phyloP scores from a whole-genome alignment of 108 stramenopile species.

The Fistulifera pelliculosa region DNA sequence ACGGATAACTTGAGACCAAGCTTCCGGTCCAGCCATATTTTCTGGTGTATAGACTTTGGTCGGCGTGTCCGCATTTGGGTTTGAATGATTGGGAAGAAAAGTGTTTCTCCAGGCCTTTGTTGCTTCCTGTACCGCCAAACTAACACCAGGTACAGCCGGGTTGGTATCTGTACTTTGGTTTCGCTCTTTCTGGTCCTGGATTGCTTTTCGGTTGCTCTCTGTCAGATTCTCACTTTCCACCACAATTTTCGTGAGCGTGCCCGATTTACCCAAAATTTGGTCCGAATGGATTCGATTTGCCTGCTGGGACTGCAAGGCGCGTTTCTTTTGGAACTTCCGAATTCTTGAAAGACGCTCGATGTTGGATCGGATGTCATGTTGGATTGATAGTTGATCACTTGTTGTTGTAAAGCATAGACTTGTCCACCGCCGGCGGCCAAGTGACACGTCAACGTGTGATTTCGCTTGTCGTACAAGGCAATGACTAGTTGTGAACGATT shows the following conservation, averaged over 20 bases:
- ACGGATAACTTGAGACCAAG: conserved; percentile 48
- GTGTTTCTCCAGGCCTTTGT: conserved; percentile 43
- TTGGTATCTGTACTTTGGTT: conserved; percentile 4
- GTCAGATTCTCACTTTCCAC: conserved; percentile 43
- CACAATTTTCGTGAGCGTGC: conserved; percentile 39
- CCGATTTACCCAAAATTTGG: conserved; percentile 58
- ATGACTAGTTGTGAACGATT: conserved; percentile 58
- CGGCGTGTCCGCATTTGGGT: conserved; percentile 44
- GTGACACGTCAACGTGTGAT: conserved; percentile 31
- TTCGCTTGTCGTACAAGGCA: conserved; percentile 49
- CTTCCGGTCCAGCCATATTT: conserved; percentile 39
- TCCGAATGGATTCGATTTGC: conserved; percentile 78
- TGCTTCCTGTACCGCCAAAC: conserved; percentile 34
- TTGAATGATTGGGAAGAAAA: conserved; percentile 52
- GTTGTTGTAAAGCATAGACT: conserved; percentile 62
- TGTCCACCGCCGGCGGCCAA: conserved; percentile 52
- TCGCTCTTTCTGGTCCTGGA: conserved; percentile 14
- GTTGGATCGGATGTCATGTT: conserved; percentile 19
- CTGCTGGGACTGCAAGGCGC: conserved; percentile 56
- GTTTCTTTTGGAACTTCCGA: conserved; percentile 76
- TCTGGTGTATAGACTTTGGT: conserved; percentile 48
- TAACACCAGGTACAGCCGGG: background rate
- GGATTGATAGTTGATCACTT: conserved; percentile 39
- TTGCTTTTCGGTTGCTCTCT: conserved; percentile 44
- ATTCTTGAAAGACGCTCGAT: conserved; percentile 59